Conservation (phyloP, 306 rosid genomes). For the Lagenaria siceraria region DNA sequence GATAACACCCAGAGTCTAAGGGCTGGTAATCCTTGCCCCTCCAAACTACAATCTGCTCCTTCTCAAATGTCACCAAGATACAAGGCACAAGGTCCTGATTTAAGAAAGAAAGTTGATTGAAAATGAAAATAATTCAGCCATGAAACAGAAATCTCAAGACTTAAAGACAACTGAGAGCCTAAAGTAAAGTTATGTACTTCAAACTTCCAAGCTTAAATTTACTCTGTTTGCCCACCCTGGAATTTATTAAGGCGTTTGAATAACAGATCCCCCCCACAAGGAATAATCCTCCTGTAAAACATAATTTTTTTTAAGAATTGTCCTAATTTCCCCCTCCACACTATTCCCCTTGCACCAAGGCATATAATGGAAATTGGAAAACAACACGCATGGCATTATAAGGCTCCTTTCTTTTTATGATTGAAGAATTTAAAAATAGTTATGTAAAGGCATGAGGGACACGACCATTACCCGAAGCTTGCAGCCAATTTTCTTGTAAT, state of each 20-base stretch:
- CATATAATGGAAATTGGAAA: too few relatives aligned
- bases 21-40: slow-evolving; percentile 55
- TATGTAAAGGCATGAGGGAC: neutral
- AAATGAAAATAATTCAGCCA: neutral
- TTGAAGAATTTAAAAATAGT: neutral
- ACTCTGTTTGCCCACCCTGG: neutral
- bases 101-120: neutral
- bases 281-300: neutral
- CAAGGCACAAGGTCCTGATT: slow-evolving; percentile 85
- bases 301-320: neutral
- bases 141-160: neutral
- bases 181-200: neutral
- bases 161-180: neutral
- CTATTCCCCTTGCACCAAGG: neutral
- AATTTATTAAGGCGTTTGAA: neutral
- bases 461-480: slow-evolving; percentile 54
- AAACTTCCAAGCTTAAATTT: neutral
- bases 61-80: slow-evolving; percentile 75
- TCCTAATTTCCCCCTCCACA: neutral
- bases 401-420: neutral
- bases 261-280: neutral
- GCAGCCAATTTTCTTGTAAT: slow-evolving; percentile 95
- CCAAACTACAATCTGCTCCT: slow-evolving; percentile 82
- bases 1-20: slow-evolving; percentile 24
- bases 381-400: neutral